Evolutionary conservation across 352 stramenopile species (phyloP), one percentile per base, ranked within the genome.

Genomic region (Phytophthora kernoviae): DNA sequence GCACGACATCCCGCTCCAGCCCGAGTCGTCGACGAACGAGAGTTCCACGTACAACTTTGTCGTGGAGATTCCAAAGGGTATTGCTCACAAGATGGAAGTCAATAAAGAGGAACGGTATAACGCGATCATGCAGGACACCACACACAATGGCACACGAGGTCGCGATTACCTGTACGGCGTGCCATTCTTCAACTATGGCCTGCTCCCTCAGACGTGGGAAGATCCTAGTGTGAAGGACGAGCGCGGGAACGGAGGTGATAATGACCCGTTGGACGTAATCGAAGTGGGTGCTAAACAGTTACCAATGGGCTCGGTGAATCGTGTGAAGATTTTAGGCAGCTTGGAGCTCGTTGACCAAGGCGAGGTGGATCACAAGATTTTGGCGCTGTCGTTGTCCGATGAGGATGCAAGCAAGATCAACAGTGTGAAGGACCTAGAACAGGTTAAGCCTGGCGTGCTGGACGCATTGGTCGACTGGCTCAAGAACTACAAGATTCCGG

Each of bases 251-350:
- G 92, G 93, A 33, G 98, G 98, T 34, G 98, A 99, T 75, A 99
- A 99, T 62, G 98, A 99, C 72, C 98, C 98, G 18, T 75, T 99
- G 36, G 98, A 99, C 73, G 96, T 99, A n/a, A 98, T 99, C 62
- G 98, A 99, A 68, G 81, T 99, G 41, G 97, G 98, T 41, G 74
- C 70, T 14, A 74, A 77, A 44, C 90, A 93, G 56, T 67, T 99
- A 18, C 47, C 81, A 5, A 99, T 99, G 86, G 98, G 98, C 24
- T 97, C 90, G 15, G 88, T 99, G 30, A 96, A 96, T 40, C 86
- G 87, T n/a, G 98, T 99, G 41, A 98, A 98, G 67, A 91, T 99
- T 21, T 84, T 99, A n/a, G 96, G 97, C 39, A 96, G 94, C 22
- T 66, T 99, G 1, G 96, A 98, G 68, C 84, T 99, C 10, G 98